A percentile compares a stretch with the other conserved stretches of the same genome.
Evolutionary conservation across 2,329 filamentous ascomycete genomes (phyloP).

Genomic region (Apiospora pterosperma): DNA sequence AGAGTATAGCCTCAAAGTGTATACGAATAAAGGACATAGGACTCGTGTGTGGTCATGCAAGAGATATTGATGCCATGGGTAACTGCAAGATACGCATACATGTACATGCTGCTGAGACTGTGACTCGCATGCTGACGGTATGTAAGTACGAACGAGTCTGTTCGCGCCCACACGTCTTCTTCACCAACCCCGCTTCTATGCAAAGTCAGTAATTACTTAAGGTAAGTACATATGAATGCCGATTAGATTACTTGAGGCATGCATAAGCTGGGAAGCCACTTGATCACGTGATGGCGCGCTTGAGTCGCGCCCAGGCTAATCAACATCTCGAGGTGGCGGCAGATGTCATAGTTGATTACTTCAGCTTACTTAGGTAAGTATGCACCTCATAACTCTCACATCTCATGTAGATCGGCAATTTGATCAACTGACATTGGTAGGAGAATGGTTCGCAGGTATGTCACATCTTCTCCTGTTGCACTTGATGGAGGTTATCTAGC

Average conservation of each 20-base stretch:
- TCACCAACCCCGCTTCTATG: neutral
- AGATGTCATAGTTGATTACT: neutral
- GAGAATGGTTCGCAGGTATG: neutral
- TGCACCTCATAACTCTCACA: neutral
- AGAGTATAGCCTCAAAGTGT: neutral
- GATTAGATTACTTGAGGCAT: neutral
- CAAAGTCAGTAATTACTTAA: no score
- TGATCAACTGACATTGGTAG: neutral
- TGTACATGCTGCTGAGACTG: neutral
- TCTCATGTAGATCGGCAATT: neutral
- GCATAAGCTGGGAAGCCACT: neutral
- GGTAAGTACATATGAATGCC: neutral
- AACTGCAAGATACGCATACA: conserved; percentile 1
- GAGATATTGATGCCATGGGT: neutral
- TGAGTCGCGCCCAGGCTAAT: neutral
- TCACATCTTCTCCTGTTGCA: neutral
- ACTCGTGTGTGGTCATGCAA: neutral
- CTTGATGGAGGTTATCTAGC: neutral
- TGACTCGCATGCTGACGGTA: neutral
- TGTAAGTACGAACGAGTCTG: neutral
- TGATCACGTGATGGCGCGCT: neutral
- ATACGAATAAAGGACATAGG: neutral
- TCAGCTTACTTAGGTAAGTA: neutral
- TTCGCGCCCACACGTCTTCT: neutral
- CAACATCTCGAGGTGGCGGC: neutral